Conservation (phyloP, 495 filamentous ascomycete genomes). For the Penicillium canariense region DNA sequence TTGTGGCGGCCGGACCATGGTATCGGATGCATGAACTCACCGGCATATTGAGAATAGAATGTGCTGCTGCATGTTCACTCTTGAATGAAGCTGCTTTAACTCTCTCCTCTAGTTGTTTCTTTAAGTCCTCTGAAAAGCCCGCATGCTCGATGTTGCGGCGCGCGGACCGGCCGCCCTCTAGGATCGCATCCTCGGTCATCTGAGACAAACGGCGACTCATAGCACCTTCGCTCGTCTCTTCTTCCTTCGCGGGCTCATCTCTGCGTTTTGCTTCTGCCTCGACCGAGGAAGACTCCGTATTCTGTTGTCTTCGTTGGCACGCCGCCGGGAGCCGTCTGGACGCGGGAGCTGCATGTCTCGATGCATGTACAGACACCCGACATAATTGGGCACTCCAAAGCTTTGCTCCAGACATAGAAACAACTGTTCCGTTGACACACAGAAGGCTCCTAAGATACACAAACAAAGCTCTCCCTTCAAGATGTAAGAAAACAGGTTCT, state of each 20-base stretch:
- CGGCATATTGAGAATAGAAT: conserved; percentile 65
- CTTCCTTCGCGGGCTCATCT: conserved; percentile 8
- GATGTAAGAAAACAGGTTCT: conserved; percentile 4
- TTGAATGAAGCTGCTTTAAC: conserved; percentile 69
- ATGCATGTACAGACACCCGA: conserved; percentile 13
- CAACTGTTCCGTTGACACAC: too few relatives aligned
- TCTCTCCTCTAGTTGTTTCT: conserved; percentile 67
- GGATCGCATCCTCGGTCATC: conserved; percentile 76
- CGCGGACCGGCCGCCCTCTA: conserved; percentile 68
- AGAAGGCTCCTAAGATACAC: not conserved
- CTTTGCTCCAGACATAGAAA: conserved; percentile 29
- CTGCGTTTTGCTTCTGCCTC: conserved; percentile 19
- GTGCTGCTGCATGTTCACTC: conserved; percentile 64
- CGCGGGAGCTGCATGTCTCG: conserved; percentile 15
- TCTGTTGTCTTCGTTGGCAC: conserved; percentile 27
- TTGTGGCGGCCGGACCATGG: not conserved
- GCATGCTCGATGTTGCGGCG: conserved; percentile 76
- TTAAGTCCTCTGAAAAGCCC: conserved; percentile 85
- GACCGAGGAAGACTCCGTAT: conserved; percentile 14
- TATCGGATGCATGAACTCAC: conserved; percentile 29
- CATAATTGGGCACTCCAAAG: conserved; percentile 16
- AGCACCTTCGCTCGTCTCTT: conserved; percentile 47
- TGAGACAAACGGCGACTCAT: conserved; percentile 73
- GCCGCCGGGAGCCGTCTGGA: conserved; percentile 23
- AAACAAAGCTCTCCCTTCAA: not conserved